Percentiles rank a stretch among this genome's conserved stretches.
phyloP scores from a whole-genome alignment of 805 yeast species.

The Debaryomyces prosopidis region DNA sequence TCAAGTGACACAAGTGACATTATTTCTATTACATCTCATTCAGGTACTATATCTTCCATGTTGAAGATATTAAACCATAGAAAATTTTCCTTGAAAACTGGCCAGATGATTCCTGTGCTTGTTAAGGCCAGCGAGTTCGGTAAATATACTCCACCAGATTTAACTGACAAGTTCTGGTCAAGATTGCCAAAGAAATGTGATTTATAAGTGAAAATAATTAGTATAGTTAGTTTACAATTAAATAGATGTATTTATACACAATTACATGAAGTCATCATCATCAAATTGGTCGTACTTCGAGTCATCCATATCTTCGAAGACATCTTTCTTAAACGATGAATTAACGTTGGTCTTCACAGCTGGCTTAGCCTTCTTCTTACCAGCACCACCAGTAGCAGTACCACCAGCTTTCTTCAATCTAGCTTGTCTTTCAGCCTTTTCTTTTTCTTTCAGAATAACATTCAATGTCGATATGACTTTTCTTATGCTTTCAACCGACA shows the following conservation, averaged over 20 bases:
- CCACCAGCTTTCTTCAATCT: slow-evolving; percentile 82
- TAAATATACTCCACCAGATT: background rate
- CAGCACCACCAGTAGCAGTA: slow-evolving; percentile 88
- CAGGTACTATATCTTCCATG: slow-evolving; percentile 27
- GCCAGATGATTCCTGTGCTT: slow-evolving; percentile 30
- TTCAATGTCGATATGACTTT: slow-evolving; percentile 84
- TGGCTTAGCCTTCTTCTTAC: slow-evolving; percentile 90
- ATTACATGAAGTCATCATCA: slow-evolving; percentile 82
- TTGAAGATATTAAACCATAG: slow-evolving; percentile 26
- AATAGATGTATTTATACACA: background rate
- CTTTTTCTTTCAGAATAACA: slow-evolving; percentile 80
- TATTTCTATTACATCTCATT: slow-evolving; percentile 29
- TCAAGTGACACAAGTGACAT: slow-evolving; percentile 16
- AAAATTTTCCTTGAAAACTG: slow-evolving; percentile 23
- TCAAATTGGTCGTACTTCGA: slow-evolving; percentile 59
- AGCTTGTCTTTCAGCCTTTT: slow-evolving; percentile 85
- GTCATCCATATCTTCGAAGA: slow-evolving; percentile 53
- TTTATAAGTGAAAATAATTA: background rate
- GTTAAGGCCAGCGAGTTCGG: slow-evolving; percentile 6
- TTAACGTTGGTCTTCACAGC: slow-evolving; percentile 61
- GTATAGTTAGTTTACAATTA: slow-evolving; percentile 1
- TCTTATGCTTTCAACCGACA: slow-evolving; percentile 77
- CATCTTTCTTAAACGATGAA: slow-evolving; percentile 61
- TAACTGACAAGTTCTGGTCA: slow-evolving; percentile 1
- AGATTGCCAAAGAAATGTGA: background rate